Base-by-base conservation (phyloP, 371 early-diverging fungal genomes). In the Mucor saturninus region DNA sequence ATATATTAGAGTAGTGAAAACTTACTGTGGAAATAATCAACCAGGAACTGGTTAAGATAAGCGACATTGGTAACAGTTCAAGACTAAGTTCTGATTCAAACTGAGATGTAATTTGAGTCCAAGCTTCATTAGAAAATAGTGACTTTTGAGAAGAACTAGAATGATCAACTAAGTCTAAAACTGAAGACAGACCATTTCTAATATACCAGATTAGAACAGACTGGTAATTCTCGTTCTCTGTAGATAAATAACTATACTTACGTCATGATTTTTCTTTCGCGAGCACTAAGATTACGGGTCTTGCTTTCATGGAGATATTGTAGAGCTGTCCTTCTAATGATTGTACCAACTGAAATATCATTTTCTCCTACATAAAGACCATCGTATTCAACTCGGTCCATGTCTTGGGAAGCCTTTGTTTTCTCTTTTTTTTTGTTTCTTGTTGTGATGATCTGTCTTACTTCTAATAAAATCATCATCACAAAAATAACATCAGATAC, bases 1-100 rank as follows among this genome's bases (percentile, higher is more conserved):
- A 51, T 49, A 49, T 59, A 59, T 59, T 52, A 42, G 52, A 59
- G 52, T 59, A 52, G 60, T 59, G 60, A 59, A 29, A 59, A 59
- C 60, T 59, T 59, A 59, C 60, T 51, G 50, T 52, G 31, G 40
- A 59, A 59, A 59, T 59, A 59, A 59, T 51, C 40, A 52, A 59
- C 52, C 60, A 50, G 38, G 60, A 51, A 59, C 52, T 59, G 52
- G 60, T 51, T 59, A 59, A 59, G 50, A 28, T 40, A 59, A 30
- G 60, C 42, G 60, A 39, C 52, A 52, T 52, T 59, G 60, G 60
- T 40, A 59, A 52, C 52, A 59, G 60, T 59, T 59, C 52, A 59
- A 51, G 60, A 21, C 40, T 52, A 59, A 59, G 51, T 50, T 59
- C 52, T 51, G 60, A 51, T 52, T 59, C 51, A 59, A 59, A 59